Conservation (phyloP, 192 early-diverging fungal genomes). For the Umbelopsis isabellina region DNA sequence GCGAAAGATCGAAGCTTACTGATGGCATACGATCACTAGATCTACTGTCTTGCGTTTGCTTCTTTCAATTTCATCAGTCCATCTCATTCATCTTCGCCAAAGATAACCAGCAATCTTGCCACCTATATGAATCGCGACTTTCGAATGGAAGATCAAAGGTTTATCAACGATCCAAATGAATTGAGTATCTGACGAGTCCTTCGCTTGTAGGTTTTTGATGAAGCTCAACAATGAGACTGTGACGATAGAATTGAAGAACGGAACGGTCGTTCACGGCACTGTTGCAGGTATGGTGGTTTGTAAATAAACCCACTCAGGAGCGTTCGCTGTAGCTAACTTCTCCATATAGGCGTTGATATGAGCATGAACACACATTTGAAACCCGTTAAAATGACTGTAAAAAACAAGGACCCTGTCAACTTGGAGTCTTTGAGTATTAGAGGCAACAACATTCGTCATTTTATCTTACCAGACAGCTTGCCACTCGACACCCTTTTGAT, state of each 20-base stretch:
- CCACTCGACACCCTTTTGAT: conserved; percentile 95
- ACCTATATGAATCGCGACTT: no score
- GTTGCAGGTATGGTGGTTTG: conserved; percentile 64
- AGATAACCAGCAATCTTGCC: no score
- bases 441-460: conserved; percentile 95
- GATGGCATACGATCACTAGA: no score
- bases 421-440: conserved; percentile 94
- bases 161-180: no score
- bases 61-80: no score
- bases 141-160: no score
- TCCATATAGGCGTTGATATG: conserved; percentile 87
- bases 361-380: conserved; percentile 99
- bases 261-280: conserved; percentile 95
- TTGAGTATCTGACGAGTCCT: background rate
- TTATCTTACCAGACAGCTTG: conserved; percentile 93
- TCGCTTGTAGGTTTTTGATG: conserved; percentile 87
- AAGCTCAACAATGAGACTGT: conserved; percentile 97
- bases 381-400: conserved; percentile 97
- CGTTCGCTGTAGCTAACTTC: background rate
- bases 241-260: conserved; percentile 98
- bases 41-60: no score
- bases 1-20: no score
- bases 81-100: no score
- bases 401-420: conserved; percentile 85
- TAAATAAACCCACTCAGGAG: background rate